Base-by-base conservation (phyloP, 495 filamentous ascomycete genomes). In the Aspergillus ostianus region DNA sequence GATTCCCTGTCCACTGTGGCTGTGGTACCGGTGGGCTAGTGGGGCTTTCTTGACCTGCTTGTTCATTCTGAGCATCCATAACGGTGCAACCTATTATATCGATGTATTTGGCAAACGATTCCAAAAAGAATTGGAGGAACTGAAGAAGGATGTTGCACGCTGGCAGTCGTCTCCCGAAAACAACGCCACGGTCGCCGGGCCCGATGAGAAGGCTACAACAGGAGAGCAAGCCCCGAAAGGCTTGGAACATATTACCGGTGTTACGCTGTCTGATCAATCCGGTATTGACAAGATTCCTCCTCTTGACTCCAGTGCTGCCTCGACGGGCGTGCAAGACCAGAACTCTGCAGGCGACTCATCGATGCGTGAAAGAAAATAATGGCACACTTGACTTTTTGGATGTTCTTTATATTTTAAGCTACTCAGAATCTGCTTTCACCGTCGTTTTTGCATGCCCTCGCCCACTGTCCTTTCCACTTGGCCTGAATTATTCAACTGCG, bases 61-160 rank as follows among this genome's bases (percentile, higher is more conserved):
- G 19, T 98, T 97, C 66, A 74, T 84, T 32, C 96, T 93, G 92
- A 92, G 88, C 65, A 84, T 97, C 52, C 91, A 96, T 73, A 98
- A 98, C 63, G 94, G 94, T 27, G 90, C 92, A 23, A 96, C 92
- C 15, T 98, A 89, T 70, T 98, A 98, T 71, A 97, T 98, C 70
- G 94, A 98, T 64, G 88, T 97, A 15, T 98, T 97, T 64, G 94
- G 94, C 57, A 97, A 89, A 68, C 85, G 92, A 6, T 98, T 98
- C 79, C 90, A 98, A 79, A 95, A 92, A 70, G 95, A 98, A 74
- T 80, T 98, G 20, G 95, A 98, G 71, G 83, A 88, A 32, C 82
- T 98, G 73, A 92, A 89, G 77, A 84, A 83, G 57, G 94, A 98
- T 71, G 92, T 97, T 30, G 87, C 86, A 9, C 92, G 90, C 68